These are phyloP conservation scores for Zasmidium citrigriseum DNA, from an alignment of 2,329 filamentous ascomycete species.

Conservation along the genomic window DNA sequence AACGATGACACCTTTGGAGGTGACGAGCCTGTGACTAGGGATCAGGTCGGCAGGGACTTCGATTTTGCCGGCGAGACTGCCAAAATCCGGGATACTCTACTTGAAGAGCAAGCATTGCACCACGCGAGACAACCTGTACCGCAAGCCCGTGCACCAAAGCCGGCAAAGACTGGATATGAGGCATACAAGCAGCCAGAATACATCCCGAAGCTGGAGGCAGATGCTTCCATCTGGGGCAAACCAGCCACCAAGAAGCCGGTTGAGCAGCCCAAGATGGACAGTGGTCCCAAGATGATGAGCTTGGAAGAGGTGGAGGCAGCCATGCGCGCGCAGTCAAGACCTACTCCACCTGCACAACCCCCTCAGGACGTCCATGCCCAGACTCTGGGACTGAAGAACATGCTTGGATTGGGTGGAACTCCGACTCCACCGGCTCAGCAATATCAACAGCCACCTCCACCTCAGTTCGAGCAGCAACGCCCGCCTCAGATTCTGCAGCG, in stretches of 20 bases:
- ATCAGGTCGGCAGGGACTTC: constrained; percentile 82
- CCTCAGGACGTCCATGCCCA: constrained; percentile 28
- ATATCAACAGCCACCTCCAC: constrained; percentile 21
- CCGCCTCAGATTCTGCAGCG: constrained; percentile 51
- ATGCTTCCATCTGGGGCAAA: constrained; percentile 89
- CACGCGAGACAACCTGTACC: constrained; percentile 68
- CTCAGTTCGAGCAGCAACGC: constrained; percentile 37
- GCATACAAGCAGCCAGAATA: constrained; percentile 83
- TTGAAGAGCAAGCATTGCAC: constrained; percentile 87
- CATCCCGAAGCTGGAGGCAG: constrained; percentile 86
- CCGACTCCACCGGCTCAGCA: constrained; percentile 22
- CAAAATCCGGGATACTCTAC: constrained; percentile 79
- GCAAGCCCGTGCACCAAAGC: constrained; percentile 53
- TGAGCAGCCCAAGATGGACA: constrained; percentile 31
- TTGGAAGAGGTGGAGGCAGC: constrained; percentile 95
- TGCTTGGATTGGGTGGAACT: constrained; percentile 33
- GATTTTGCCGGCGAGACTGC: constrained; percentile 96
- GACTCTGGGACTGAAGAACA: constrained; percentile 36
- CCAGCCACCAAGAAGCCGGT: constrained; percentile 59
- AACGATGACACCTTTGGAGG: constrained; percentile 90
- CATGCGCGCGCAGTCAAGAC: constrained; percentile 71
- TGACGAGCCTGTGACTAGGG: constrained; percentile 47
- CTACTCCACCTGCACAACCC: constrained; percentile 23
- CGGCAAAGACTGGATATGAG: constrained; percentile 82
- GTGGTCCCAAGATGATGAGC: constrained; percentile 81